A percentile compares a stretch with the other conserved stretches of the same genome.
Evolutionary conservation across 2,329 filamentous ascomycete genomes (phyloP).

Genomic region (Colletotrichum chlorophyti): DNA sequence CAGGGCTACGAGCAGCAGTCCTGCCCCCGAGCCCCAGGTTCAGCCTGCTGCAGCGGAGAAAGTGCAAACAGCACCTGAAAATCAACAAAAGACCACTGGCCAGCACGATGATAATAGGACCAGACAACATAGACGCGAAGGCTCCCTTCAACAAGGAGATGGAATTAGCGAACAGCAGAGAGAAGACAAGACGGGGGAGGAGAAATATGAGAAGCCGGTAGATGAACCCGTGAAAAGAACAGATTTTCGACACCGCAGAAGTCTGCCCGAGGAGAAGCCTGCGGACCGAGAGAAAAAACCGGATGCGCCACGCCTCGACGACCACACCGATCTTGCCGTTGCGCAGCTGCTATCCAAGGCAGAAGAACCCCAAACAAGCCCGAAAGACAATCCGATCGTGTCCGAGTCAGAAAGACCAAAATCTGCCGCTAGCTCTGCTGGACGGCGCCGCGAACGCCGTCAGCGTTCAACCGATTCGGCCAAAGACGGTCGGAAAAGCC

Average conservation of each 20-base stretch:
- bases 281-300: neutral
- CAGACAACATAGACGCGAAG: neutral
- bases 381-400: neutral
- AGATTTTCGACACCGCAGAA: too few species aligned
- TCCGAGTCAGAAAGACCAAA: constrained; percentile 34
- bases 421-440: constrained; percentile 55
- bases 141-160: too few species aligned
- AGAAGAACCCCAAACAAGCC: neutral
- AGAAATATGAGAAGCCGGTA: neutral
- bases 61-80: neutral
- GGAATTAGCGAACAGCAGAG: neutral
- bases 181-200: neutral
- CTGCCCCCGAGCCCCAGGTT: constrained; percentile 37
- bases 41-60: neutral
- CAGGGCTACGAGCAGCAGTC: constrained; percentile 54
- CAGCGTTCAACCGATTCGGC: constrained; percentile 53
- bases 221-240: too few species aligned
- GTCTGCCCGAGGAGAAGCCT: neutral
- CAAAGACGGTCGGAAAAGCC: constrained; percentile 55
- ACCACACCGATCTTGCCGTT: neutral
- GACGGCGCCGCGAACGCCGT: constrained; percentile 48
- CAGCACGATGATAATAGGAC: neutral
- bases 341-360: neutral
- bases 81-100: too few species aligned
- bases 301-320: neutral